Evolutionary conservation across 164 flowering plant genomes (phyloP).

Genomic region (Euptelea pleiosperma): DNA sequence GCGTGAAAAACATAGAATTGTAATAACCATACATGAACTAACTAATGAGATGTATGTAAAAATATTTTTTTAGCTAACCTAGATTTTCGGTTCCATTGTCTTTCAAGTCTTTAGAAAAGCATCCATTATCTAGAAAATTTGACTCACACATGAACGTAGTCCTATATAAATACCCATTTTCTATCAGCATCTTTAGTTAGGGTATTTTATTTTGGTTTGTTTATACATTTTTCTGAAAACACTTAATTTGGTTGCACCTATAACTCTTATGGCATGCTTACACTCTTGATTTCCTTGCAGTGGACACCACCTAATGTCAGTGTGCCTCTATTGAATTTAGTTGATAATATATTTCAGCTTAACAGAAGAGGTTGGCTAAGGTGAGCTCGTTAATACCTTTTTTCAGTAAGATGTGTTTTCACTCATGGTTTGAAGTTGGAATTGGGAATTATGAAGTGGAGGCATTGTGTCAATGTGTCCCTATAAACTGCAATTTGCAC

Average conservation of each 20-base stretch:
- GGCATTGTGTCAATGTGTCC: too few species aligned
- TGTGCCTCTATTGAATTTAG: constrained; percentile 86
- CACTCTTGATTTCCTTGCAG: constrained; percentile 43
- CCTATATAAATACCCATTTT: background rate
- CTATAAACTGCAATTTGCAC: too few species aligned
- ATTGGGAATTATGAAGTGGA: too few species aligned
- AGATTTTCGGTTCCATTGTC: too few species aligned
- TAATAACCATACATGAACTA: too few species aligned
- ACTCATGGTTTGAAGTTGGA: constrained; percentile 1
- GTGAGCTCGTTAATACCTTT: constrained; percentile 33
- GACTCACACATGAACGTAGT: background rate
- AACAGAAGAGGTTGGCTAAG: constrained; percentile 98
- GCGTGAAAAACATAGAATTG: too few species aligned
- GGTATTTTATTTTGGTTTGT: background rate
- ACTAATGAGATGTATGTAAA: too few species aligned
- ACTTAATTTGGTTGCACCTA: constrained; percentile 1
- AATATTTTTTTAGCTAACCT: too few species aligned
- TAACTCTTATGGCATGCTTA: constrained; percentile 8
- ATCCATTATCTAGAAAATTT: background rate
- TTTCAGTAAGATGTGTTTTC: background rate
- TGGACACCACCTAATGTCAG: constrained; percentile 96
- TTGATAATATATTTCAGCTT: constrained; percentile 92
- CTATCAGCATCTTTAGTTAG: background rate
- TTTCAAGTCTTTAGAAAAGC: background rate
- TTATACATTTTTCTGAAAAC: constrained; percentile 3